These are phyloP conservation scores for Pythium aquatile DNA, from an alignment of 352 stramenopile genomes.

Conservation along the genomic window DNA sequence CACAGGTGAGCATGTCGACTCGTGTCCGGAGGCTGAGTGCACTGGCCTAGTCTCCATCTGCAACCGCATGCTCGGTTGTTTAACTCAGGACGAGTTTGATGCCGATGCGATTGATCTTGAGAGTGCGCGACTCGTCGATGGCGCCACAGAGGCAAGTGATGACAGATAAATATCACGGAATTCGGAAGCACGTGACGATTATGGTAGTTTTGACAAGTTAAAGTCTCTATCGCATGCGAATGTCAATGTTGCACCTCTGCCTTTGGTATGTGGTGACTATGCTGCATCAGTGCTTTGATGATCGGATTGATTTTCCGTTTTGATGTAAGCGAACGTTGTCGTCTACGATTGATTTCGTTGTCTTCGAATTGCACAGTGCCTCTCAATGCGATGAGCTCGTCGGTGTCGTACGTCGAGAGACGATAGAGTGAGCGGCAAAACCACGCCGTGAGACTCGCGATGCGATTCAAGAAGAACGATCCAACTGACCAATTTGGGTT, in stretches of 20 bases:
- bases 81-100: not conserved
- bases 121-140: not conserved
- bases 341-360: constrained; percentile 8
- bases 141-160: not conserved
- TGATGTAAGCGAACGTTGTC: not conserved
- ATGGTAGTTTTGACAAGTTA: too few species aligned
- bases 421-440: constrained; percentile 23
- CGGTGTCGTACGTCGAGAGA: not conserved
- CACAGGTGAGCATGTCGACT: not conserved
- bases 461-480: constrained; percentile 24
- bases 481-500: constrained; percentile 7
- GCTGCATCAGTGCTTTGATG: constrained; percentile 3
- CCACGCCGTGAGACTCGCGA: constrained; percentile 21
- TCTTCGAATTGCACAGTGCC: constrained; percentile 27
- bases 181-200: too few species aligned
- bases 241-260: not conserved
- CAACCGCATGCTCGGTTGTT: not conserved
- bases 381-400: constrained; percentile 23
- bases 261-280: not conserved
- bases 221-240: too few species aligned
- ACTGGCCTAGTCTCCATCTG: not conserved
- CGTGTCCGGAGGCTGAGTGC: not conserved
- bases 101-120: not conserved
- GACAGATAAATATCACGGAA: not conserved
- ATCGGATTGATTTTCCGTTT: constrained; percentile 4